Conservation (phyloP, 768 basidiomycete species). For the Mycena chlorophos region DNA sequence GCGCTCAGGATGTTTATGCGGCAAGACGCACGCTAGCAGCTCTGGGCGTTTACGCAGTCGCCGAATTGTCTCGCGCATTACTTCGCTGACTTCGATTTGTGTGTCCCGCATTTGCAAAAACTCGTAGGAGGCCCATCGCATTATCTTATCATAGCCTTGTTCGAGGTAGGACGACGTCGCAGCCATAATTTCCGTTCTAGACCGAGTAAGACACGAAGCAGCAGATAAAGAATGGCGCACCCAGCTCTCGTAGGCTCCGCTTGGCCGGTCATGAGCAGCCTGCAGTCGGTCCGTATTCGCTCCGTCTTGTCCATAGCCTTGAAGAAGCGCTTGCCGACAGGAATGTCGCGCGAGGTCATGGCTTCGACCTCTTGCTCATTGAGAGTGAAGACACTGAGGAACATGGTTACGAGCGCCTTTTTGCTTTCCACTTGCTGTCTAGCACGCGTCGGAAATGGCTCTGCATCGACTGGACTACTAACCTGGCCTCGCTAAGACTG, state of each 20-base stretch:
- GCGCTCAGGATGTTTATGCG: too few relatives aligned
- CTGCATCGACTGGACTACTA: slow-evolving; percentile 15
- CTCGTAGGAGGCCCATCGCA: slow-evolving; percentile 82
- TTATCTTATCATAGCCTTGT: slow-evolving; percentile 85
- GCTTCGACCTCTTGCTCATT: slow-evolving; percentile 69
- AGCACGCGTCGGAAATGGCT: slow-evolving; percentile 3
- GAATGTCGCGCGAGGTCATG: slow-evolving; percentile 75
- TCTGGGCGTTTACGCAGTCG: slow-evolving; percentile 79
- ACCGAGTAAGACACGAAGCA: neutral
- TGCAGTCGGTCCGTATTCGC: slow-evolving; percentile 79
- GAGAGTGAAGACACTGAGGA: slow-evolving; percentile 86
- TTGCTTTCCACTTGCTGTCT: slow-evolving; percentile 73
- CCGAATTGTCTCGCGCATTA: slow-evolving; percentile 70
- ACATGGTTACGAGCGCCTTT: slow-evolving; percentile 72
- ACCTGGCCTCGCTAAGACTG: slow-evolving; percentile 74
- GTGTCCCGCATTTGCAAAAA: slow-evolving; percentile 77
- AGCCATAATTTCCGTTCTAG: slow-evolving; percentile 66
- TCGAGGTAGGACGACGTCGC: slow-evolving; percentile 81
- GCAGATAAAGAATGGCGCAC: slow-evolving; percentile 37
- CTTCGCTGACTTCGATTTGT: slow-evolving; percentile 64
- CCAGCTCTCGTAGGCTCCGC: slow-evolving; percentile 77
- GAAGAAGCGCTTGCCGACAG: slow-evolving; percentile 76
- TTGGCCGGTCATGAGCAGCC: slow-evolving; percentile 83
- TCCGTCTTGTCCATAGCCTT: slow-evolving; percentile 85
- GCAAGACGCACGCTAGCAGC: slow-evolving; percentile 65